Base-by-base conservation (phyloP, 2,329 filamentous ascomycete genomes). In the Cladosporium sp. region DNA sequence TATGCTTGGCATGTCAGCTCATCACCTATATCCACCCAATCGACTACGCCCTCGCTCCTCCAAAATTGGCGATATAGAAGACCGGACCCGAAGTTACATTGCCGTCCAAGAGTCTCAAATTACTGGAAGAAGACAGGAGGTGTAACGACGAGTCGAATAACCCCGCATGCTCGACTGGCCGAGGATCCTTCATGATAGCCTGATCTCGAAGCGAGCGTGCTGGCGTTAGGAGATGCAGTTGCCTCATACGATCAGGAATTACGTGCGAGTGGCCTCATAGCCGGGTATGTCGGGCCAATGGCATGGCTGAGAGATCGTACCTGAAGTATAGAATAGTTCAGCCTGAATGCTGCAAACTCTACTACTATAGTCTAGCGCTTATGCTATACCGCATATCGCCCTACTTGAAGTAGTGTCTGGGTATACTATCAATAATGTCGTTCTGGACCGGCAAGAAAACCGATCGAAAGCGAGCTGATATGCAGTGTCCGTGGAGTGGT, bases 1-100 rank as follows among this genome's bases (percentile, higher is more conserved):
- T 58, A 28, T 58, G 8, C 56, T 58, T 58, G 56, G 56, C 56
- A n/a, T 23, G 21, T 23, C 16, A 28, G 25, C 51, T 54, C 28
- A 3, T 53, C 13, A n/a, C 51, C 30, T 28, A 26, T 30, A 46
- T 4, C 56, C 23, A 25, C 25, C 56, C 56, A 58, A 58, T 58
- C 23, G 34, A 58, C 6, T 28, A 23, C 13, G 13, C 11, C 23
- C 21, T 34, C 25, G 36, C 14, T 39, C 25, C 23, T 25, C 32
- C 56, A 46, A 25, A 23, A 25, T 28, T 28, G 56, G 30, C 4
- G 13, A 11, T 16, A 25, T 21, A 25, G 13, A 14, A 28, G 36
- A 58, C 56, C 56, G 36, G 56, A 58, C 23, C 16, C 23, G 21
- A 46, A 58, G 56, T n/a, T 46, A 28, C 23, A 46, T 34, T 58